Evolutionary conservation across 768 basidiomycete genomes (phyloP).

Genomic region (Lentinula lateritia): DNA sequence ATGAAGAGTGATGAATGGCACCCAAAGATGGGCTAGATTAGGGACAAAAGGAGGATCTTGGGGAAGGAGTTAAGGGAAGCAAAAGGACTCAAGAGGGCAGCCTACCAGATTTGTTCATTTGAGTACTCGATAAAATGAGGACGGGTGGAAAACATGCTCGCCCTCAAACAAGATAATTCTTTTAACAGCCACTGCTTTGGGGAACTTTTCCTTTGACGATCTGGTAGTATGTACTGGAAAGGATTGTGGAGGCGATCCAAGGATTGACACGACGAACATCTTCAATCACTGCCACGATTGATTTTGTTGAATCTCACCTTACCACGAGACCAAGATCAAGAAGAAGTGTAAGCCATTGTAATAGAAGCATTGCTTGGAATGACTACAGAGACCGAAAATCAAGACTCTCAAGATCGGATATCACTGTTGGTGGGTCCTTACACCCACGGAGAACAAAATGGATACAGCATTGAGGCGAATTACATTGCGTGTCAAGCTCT

Average conservation of each 20-base stretch:
- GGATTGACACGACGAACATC: no score
- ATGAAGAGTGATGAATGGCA: constrained; percentile 41
- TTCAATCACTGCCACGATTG: no score
- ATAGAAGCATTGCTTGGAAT: no score
- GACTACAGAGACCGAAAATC: no score
- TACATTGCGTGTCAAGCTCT: constrained; percentile 17
- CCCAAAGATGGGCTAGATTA: constrained; percentile 21
- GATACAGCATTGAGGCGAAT: background rate
- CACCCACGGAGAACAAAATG: background rate
- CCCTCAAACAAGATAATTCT: background rate
- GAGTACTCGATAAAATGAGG: background rate
- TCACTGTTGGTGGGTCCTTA: background rate
- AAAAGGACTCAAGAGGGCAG: background rate
- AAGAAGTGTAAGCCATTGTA: no score
- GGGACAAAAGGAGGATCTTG: constrained; percentile 2
- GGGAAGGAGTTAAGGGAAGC: background rate
- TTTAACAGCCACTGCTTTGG: no score
- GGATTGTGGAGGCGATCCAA: no score
- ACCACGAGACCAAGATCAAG: no score
- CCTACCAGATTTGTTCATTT: background rate
- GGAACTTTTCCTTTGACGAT: no score
- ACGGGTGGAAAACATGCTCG: background rate
- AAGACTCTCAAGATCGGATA: no score
- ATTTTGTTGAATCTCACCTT: no score
- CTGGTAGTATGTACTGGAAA: no score